Evolutionary conservation across 208 protist species (phyloP).

Genomic region (Acanthamoeba triangularis): DNA sequence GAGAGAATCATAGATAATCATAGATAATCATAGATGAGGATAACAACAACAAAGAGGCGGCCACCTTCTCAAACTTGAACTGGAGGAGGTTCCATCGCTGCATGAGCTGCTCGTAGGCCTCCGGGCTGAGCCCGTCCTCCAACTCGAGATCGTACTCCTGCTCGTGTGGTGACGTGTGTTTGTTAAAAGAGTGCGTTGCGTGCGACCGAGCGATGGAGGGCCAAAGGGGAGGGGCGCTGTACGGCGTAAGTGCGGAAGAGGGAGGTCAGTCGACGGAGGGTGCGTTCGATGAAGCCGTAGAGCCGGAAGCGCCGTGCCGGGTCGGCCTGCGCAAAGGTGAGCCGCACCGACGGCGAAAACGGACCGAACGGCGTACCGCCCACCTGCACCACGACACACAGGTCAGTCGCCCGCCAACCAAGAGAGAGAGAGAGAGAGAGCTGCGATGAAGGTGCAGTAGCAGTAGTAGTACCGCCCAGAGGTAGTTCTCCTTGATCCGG

Average conservation of each 20-base stretch:
- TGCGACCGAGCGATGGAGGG: not conserved
- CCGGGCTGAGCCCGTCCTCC: conserved; percentile 25
- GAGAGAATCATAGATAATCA: no score
- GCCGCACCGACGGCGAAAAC: conserved; percentile 18
- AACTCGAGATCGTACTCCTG: conserved; percentile 40
- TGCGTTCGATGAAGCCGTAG: conserved; percentile 11
- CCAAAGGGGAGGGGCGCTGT: not conserved
- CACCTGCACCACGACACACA: not conserved
- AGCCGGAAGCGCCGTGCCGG: not conserved
- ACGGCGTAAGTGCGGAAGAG: conserved; percentile 9
- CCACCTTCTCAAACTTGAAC: conserved; percentile 14
- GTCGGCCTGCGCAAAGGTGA: conserved; percentile 26
- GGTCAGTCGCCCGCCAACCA: no score
- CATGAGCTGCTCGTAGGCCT: conserved; percentile 2
- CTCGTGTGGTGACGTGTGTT: no score
- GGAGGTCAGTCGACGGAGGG: not conserved
- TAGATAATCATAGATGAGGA: no score
- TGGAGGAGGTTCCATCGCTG: conserved; percentile 35
- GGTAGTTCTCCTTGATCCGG: not conserved
- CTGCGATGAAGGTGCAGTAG: not conserved
- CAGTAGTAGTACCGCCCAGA: not conserved
- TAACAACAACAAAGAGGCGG: not conserved
- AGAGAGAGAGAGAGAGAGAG: not conserved
- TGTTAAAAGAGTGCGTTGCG: not conserved
- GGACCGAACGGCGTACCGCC: conserved; percentile 44